Conservation (phyloP, 75 land plant species). For the Sequoia sempervirens region DNA sequence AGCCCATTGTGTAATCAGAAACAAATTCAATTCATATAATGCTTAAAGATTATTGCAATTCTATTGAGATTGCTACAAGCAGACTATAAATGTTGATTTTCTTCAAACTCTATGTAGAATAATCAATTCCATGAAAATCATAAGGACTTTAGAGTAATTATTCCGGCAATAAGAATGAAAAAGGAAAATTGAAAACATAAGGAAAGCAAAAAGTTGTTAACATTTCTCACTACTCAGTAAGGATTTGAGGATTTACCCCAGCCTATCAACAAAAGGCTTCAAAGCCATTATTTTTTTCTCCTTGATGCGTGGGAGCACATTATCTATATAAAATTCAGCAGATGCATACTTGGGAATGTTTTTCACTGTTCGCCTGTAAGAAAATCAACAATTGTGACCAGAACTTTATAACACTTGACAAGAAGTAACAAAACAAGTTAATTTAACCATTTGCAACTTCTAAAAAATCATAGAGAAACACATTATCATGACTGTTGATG, state of each 20-base stretch:
- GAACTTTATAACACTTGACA: not conserved
- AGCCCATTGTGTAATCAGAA: not conserved
- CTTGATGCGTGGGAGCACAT: conserved; percentile 91
- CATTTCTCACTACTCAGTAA: not conserved
- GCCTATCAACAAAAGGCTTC: conserved; percentile 96
- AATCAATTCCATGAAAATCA: not conserved
- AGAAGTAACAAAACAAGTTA: not conserved
- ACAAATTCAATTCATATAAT: not conserved
- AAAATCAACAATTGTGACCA: not conserved
- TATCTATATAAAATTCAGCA: conserved; percentile 88
- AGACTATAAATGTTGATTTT: not conserved
- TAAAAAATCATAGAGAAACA: not conserved
- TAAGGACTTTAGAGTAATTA: not conserved
- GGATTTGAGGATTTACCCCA: conserved; percentile 58
- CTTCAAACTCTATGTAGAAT: not conserved
- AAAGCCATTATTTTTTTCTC: conserved; percentile 95
- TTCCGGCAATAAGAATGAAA: not conserved
- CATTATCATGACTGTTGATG: not conserved
- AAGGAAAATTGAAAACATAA: conserved; percentile 2
- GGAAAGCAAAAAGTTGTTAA: not conserved
- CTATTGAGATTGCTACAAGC: not conserved
- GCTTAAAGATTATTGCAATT: conserved; percentile 1
- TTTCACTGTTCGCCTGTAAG: conserved; percentile 77
- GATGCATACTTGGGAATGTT: conserved; percentile 95
- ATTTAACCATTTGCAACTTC: not conserved